Evolutionary conservation across 345 rosid genomes (phyloP), one percentile per base, ranked within the genome.

Genomic region (Gossypium herbaceum): DNA sequence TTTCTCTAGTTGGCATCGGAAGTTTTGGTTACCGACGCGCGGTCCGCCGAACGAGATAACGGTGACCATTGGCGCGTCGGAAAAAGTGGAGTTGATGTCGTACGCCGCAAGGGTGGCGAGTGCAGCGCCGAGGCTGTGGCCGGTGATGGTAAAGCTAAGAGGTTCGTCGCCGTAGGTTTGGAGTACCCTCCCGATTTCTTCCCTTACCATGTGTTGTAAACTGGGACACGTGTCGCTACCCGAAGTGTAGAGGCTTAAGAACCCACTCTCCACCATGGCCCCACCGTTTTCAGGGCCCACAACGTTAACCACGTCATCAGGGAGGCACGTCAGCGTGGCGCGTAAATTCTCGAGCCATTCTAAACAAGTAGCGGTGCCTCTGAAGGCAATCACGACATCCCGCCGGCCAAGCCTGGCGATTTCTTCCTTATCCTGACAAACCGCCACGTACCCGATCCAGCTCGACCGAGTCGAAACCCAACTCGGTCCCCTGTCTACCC

Each of bases 281-380:
- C 50, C 84, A 11, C 64, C 68, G 15, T 57, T 57, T 25, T 77
- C 69, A 7, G 70, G 73, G 25, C 65, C 34, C 2, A 57, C 8
- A 2, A 34, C 41, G 7, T 54, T 64, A 0, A 73, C 41, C 17
- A 61, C 51, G 17, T 55, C 74, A 34, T 78, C 22, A 13, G 88
- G 88, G 15, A 91, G 77, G 19, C 52, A 81, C 6, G 95, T 81
- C 22, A 94, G 86, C 44, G 88, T 85, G 72, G 97, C 97, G 4
- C 98, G 90, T n/a, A 94, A 80, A 70, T 94, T 94, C 73, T 94
- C 98, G 10, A 91, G 84, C 98, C 98, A 94, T 62, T 94, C 98
- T 8, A 94, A 84, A 78, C 95, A 86, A 45, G 98, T 94, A 69
- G 89, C 91, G 15, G 97, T 94, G 56, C 98, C 97, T 20, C 98